These are phyloP conservation scores for Nannochloropsis granulata DNA, from an alignment of 108 stramenopile species.

Conservation along the genomic window DNA sequence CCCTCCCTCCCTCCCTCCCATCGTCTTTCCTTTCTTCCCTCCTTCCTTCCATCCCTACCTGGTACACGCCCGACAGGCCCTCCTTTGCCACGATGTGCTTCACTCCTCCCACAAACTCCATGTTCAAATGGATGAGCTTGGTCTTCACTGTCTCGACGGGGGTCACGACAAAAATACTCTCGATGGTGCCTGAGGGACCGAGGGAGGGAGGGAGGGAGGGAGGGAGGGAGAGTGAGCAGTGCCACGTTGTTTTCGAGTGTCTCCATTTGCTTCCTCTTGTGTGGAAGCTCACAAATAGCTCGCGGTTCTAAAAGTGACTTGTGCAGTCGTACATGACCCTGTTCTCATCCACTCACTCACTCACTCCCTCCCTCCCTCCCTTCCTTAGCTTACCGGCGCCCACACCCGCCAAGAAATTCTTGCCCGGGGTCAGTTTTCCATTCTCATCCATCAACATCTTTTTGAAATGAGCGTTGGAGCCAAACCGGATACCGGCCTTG, in stretches of 20 bases:
- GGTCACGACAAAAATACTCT: conserved; percentile 65
- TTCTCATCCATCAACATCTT: conserved; percentile 52
- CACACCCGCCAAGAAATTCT: conserved; percentile 80
- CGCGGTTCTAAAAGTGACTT: too few relatives aligned
- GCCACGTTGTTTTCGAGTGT: too few relatives aligned
- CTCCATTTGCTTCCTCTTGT: too few relatives aligned
- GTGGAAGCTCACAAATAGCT: too few relatives aligned
- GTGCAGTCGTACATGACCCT: neutral
- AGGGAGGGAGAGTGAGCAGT: neutral
- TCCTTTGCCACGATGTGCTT: conserved; percentile 60
- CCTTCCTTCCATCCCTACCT: conserved; percentile 5
- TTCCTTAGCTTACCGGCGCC: conserved; percentile 79
- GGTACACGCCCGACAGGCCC: conserved; percentile 85
- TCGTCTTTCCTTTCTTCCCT: neutral
- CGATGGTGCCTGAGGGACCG: neutral
- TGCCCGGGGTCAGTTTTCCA: conserved; percentile 63
- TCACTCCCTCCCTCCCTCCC: neutral
- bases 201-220: neutral
- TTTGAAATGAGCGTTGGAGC: conserved; percentile 57
- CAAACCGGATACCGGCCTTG: conserved; percentile 88
- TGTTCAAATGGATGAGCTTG: conserved; percentile 72
- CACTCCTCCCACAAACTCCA: conserved; percentile 62
- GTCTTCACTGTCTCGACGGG: conserved; percentile 98
- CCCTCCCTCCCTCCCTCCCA: neutral
- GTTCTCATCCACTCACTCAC: neutral